These are phyloP conservation scores for Coemansia sp. DNA, from an alignment of 192 early-diverging fungal species.

Conservation along the genomic window DNA sequence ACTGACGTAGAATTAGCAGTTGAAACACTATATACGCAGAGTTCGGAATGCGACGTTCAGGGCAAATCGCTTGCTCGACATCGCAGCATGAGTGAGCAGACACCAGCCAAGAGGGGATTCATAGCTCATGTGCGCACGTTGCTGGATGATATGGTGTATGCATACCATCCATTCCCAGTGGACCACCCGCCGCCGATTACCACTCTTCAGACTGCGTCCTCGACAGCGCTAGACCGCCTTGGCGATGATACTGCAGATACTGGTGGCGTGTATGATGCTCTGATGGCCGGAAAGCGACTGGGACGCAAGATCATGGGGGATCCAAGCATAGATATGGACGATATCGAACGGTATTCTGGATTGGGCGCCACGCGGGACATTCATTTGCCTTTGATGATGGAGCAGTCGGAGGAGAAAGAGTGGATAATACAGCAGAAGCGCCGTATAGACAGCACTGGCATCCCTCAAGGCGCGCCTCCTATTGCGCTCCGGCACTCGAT, in stretches of 20 bases:
- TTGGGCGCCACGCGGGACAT: slow-evolving; percentile 18
- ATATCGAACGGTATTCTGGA: slow-evolving; percentile 33
- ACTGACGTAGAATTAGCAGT: slow-evolving; percentile 49
- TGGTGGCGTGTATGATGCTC: slow-evolving; percentile 13
- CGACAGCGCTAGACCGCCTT: slow-evolving; percentile 42
- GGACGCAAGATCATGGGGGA: slow-evolving; percentile 27
- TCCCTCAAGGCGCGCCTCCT: neutral
- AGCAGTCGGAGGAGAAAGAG: slow-evolving; percentile 37
- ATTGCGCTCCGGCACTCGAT: slow-evolving; percentile 11
- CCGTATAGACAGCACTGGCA: neutral
- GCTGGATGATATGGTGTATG: slow-evolving; percentile 25
- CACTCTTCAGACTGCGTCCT: slow-evolving; percentile 51
- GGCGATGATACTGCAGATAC: slow-evolving; percentile 24
- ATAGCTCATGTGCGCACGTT: slow-evolving; percentile 12
- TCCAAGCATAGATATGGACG: neutral
- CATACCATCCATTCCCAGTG: slow-evolving; percentile 32
- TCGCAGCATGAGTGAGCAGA: neutral
- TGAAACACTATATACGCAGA: slow-evolving; percentile 38
- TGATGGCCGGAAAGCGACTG: slow-evolving; percentile 24
- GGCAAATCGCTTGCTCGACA: neutral
- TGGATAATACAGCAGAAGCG: slow-evolving; percentile 10
- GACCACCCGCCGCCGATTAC: slow-evolving; percentile 30
- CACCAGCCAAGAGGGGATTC: neutral
- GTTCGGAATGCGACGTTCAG: neutral
- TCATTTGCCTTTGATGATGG: slow-evolving; percentile 38